Base-by-base conservation (phyloP, 257 asterid species). In the Striga asiatica region DNA sequence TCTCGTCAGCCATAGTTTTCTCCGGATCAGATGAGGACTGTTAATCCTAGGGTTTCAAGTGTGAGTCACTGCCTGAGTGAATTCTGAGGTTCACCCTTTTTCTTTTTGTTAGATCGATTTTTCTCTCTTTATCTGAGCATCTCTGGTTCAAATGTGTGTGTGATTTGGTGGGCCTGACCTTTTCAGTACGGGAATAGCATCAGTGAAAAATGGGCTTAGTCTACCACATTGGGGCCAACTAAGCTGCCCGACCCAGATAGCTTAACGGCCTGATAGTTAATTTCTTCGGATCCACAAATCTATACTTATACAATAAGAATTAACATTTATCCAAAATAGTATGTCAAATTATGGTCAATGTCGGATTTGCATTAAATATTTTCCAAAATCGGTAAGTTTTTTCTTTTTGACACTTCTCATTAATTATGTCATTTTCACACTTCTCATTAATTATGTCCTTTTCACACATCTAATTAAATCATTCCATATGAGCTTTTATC, bases 1-100 rank as follows among this genome's bases (percentile, higher is more conserved):
- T 73, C n/a, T n/a, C n/a, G 54, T 81, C 95, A 39, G 84, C 91
- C 79, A 66, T 74, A 21, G 54, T 0, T 19, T n/a, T 43, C n/a
- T 39, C 32, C 62, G 57, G 78, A 72, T 58, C 71, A 63, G 67
- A 62, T 32, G 23, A 47, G 35, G 58, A n/a, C n/a, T 29, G 54
- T 29, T 2, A 19, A 54, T 10, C 66, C 66, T 72, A 72, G 78
- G 78, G 78, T 72, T 72, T 67, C 66, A 47, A 50, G 56, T n/a
- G n/a, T n/a, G 46, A 37, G 41, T 21, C 11, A 17, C 61, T 11
- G 42, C 63, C 70, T 35, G 73, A 59, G 28, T 55, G 58, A 48
- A 54, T 48, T 8, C 48, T 41, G 43, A n/a, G n/a, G n/a, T n/a
- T n/a, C n/a, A n/a, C n/a, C n/a, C 58, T 28, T 61, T 54, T 8